phyloP scores from a whole-genome alignment of 352 stramenopile species.

The Achlya hypogyna region DNA sequence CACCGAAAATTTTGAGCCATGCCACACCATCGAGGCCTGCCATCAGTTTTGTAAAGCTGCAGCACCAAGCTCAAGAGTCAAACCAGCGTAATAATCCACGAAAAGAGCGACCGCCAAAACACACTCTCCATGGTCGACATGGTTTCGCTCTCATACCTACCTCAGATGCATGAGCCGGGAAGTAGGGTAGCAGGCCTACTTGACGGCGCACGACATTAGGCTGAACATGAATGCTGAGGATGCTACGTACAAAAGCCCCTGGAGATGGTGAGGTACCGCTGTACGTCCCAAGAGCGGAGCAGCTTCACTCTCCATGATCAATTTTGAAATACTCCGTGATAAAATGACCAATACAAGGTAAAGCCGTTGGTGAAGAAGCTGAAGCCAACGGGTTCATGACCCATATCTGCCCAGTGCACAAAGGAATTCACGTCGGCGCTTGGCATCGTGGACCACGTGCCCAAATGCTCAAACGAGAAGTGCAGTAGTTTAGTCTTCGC shows the following conservation, averaged over 20 bases:
- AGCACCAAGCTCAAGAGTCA: slow-evolving; percentile 29
- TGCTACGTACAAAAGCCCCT: slow-evolving; percentile 33
- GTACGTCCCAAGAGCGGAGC: no score
- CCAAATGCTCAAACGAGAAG: no score
- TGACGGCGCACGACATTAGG: slow-evolving; percentile 47
- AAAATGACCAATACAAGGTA: no score
- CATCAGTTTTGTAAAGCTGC: neutral
- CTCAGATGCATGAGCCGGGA: neutral
- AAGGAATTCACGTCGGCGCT: no score
- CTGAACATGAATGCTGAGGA: slow-evolving; percentile 48
- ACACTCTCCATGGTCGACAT: slow-evolving; percentile 54
- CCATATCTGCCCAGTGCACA: no score
- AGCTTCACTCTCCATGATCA: no score
- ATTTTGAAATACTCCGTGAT: no score
- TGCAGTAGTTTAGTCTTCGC: no score
- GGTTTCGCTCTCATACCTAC: slow-evolving; percentile 26
- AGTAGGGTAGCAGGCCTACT: slow-evolving; percentile 27
- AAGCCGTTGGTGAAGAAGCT: no score
- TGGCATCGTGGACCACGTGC: no score
- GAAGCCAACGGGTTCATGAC: no score
- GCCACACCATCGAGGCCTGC: slow-evolving; percentile 27
- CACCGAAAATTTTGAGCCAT: slow-evolving; percentile 33
- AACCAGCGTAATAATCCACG: slow-evolving; percentile 33
- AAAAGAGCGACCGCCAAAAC: slow-evolving; percentile 51
- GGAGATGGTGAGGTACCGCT: neutral